Evolutionary conservation across 1,284 basidiomycete species (phyloP), one percentile per base, ranked within the genome.

Genomic region (Hemileia vastatrix): DNA sequence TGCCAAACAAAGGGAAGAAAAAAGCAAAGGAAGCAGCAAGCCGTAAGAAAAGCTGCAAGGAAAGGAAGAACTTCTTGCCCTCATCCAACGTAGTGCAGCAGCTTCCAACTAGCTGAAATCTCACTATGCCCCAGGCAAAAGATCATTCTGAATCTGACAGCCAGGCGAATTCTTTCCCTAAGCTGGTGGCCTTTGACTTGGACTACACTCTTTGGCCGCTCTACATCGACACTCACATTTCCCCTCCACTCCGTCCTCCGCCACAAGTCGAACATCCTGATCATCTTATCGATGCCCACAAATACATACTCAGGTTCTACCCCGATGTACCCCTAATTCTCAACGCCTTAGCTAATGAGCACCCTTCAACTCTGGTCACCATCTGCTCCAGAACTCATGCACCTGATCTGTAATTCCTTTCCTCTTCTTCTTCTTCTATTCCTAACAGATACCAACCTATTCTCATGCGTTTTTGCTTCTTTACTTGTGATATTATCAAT

Each of bases 121-220:
- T n/a, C n/a, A n/a, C n/a, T n/a, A n/a, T n/a, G n/a, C n/a, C n/a
- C n/a, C n/a, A n/a, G n/a, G n/a, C n/a, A n/a, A n/a, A n/a, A n/a
- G n/a, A n/a, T n/a, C n/a, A n/a, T n/a, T n/a, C n/a, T n/a, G n/a
- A n/a, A n/a, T n/a, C n/a, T n/a, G n/a, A n/a, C n/a, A n/a, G n/a
- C n/a, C n/a, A n/a, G n/a, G n/a, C n/a, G n/a, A n/a, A n/a, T 18
- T n/a, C 8, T 18, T 33, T 71, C 9, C 72, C 72, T 2, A 67
- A 64, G 18, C 64, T 73, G 24, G 67, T 71, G 4, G 72, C 69
- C 0, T 72, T 74, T 36, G 71, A 72, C 40, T 57, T 74, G 18
- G 71, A 74, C 52, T 74, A 73, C 40, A 74, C 73, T 4, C 63
- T 72, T 1, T 53, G 21, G 18, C 19, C 36, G n/a, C 49, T 4